A percentile compares a stretch with the other conserved stretches of the same genome.
Conservation (phyloP, 495 filamentous ascomycete species). For the Xylaria palmicola region DNA sequence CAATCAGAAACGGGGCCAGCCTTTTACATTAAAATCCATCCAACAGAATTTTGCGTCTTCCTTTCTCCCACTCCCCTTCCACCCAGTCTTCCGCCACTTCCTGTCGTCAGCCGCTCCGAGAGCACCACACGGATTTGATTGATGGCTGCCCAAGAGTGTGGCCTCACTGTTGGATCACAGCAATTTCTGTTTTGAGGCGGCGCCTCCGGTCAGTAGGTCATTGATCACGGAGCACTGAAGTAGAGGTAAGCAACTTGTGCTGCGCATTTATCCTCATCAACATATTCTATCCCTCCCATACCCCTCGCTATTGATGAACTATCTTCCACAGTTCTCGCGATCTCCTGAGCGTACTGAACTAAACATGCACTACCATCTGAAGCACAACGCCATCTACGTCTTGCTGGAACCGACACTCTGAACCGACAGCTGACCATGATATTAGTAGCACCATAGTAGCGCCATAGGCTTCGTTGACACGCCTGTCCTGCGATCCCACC, state of each 20-base stretch:
- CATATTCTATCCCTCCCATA: too few species aligned
- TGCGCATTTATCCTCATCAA: too few species aligned
- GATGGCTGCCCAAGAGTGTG: neutral
- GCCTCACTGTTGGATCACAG: neutral
- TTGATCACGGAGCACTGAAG: neutral
- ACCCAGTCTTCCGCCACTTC: neutral
- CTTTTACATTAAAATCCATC: constrained; percentile 8
- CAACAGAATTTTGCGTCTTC: constrained; percentile 13
- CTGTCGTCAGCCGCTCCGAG: neutral
- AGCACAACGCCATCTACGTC: constrained; percentile 19
- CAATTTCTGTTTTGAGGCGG: neutral
- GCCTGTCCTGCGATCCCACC: too few species aligned
- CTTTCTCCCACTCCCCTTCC: constrained; percentile 25
- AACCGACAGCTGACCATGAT: constrained; percentile 5
- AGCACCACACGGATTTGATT: neutral
- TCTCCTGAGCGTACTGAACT: constrained; percentile 82
- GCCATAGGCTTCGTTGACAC: neutral
- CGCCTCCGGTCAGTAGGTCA: neutral
- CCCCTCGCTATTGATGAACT: constrained; percentile 32
- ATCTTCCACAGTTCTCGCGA: constrained; percentile 60
- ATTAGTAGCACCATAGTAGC: neutral
- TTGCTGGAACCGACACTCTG: constrained; percentile 1
- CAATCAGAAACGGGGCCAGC: neutral
- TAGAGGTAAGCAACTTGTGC: constrained; percentile 10
- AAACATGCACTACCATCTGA: constrained; percentile 99